Base-by-base conservation (phyloP, 2,329 filamentous ascomycete species). In the Fusarium fujikuroi region DNA sequence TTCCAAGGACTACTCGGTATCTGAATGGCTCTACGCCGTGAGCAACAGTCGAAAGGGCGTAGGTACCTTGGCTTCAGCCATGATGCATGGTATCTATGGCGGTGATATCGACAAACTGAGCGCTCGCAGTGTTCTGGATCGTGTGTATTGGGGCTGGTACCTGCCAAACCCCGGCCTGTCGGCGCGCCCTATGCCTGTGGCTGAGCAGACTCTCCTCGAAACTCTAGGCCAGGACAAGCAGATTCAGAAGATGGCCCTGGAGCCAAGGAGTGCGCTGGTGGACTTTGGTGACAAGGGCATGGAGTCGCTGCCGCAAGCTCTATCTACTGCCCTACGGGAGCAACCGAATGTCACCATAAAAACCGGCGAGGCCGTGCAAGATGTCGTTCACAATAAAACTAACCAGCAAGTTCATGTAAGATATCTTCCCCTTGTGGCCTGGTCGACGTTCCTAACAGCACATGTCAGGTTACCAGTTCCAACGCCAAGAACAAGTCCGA, bases 61-160 rank as follows among this genome's bases (percentile, higher is more conserved):
- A 19, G 87, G 96, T 75, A 95, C 97, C 76, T 60, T 97, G 23
- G 82, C 90, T 11, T 97, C 94, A 9, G 94, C 92, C 58, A 83
- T 91, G 78, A 78, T 94, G 60, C 96, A 98, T 81, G 96, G 96
- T 46, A 94, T 98, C 66, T 97, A 97, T 81, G 96, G 95, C 28
- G 96, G 96, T 9, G 93, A 98, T 81, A 90, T 97, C 53, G 90
- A 93, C 80, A 88, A 92, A 79, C 85, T 98, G 57, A 97, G 95
- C 81, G 90, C 90, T 53, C 90, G 90, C 75, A 90, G 89, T 57
- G 84, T 91, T 15, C 74, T 81, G 23, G 80, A 82, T 32, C 75
- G 76, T 44, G 54, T 79, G 44, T 82, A 79, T 68, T 80, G 77
- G 75, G 71, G 63, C 19, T 78, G 79, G 62, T 80, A 83, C 50